Evolutionary conservation across 768 basidiomycete genomes (phyloP), one percentile per base, ranked within the genome.

Genomic region (Pisolithus tinctorius): DNA sequence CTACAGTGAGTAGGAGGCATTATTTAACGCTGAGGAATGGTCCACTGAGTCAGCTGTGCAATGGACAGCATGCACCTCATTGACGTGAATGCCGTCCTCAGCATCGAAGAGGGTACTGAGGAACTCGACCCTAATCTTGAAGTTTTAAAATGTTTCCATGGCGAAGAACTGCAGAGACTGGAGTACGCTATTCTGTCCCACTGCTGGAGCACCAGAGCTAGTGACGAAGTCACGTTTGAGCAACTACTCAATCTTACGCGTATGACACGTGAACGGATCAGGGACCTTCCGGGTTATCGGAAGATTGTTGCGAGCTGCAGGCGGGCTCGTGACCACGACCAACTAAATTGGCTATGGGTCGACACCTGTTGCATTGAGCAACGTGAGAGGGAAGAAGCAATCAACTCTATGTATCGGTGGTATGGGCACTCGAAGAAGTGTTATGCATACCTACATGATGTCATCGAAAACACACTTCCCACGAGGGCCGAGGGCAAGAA

Each of bases 301-400:
- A 55, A 53, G 46, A 11, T 55, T 20, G 8, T 14, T 27, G 20
- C 16, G 26, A 41, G 41, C 20, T 53, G 51, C 30, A 16, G 34
- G 1, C 11, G 31, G 16, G 55, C 55, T 20, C 25, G 25, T 4
- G 29, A n/a, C 26, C 52, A 49, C 38, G 51, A 20, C 20, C 20
- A 47, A 29, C 46, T 44, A 14, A 23, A 50, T 2, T 53, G 48
- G 16, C 41, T 53, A 34, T 59, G 58, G 59, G 36, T 50, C n/a
- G 58, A 55, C 31, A 53, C 58, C 13, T 56, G 49, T 26, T 61
- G 60, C 43, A 55, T 59, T 20, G 20, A 20, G 20, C 20, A 20
- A 20, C 34, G 49, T 57, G 43, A 57, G 51, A 14, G 36, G 26
- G 48, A 61, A 59, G 58, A 60, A 43, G 55, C 59, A 30, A 51